Base-by-base conservation (phyloP, 1,284 basidiomycete species). In the Microbotryum silenes-acaulis region DNA sequence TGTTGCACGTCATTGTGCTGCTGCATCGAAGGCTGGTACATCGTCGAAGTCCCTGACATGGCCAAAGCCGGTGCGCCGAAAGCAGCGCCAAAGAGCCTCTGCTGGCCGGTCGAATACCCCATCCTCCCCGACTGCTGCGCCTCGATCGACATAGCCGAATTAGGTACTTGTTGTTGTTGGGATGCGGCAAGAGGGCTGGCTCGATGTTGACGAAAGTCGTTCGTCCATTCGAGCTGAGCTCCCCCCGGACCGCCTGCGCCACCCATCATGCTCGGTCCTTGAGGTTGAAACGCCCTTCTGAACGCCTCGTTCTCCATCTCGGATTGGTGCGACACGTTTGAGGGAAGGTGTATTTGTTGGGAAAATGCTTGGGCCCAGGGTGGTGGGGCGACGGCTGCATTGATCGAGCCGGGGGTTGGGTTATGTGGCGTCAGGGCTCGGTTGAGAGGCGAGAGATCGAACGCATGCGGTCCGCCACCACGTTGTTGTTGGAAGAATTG, bases 271-370 rank as follows among this genome's bases (percentile, higher is more conserved):
- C 80, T 60, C 81, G 75, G 76, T 76, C n/a, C 76, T 74, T 46
- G 78, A 67, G 29, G 76, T 75, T 29, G 75, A 74, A 88, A 88
- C 12, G 74, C 72, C 84, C 87, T 67, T 25, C 37, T 53, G 51
- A 68, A 65, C 23, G 62, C 60, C 37, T 61, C 57, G 25, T 59
- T 53, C 51, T 27, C 25, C 23, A 10, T 25, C n/a, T 3, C 31
- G 6, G 21, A 12, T 6, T 31, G 51, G 20, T 31, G 50, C 29
- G 54, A 57, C 20, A 54, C 59, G 23, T 49, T 56, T 51, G 37
- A 53, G 59, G 29, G 56, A 54, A 37, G 55, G 16, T 18, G 37
- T 2, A 42, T 42, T 18, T 42, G 37, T 42, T 42, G 37, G 12
- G 37, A 57, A 56, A 68, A 66, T 23, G 62, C 59, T 25, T 63